phyloP scores from a whole-genome alignment of 352 stramenopile genomes.

The Phytophthora pseudosyringae region DNA sequence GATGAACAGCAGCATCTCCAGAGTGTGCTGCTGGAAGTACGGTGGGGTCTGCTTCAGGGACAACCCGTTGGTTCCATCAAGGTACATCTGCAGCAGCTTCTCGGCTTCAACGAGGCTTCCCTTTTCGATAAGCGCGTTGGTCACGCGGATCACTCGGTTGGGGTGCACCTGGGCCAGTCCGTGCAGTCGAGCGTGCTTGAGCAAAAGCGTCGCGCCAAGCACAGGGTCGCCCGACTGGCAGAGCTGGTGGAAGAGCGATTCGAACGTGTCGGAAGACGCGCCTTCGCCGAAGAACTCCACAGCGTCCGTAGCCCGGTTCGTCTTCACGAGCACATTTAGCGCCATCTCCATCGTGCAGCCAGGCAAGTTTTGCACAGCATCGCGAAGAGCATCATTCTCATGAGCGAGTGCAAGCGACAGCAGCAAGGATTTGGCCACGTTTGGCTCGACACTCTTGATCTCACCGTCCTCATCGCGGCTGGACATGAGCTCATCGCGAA shows the following conservation, averaged over 20 bases:
- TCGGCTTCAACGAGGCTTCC: slow-evolving; percentile 53
- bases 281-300: slow-evolving; percentile 58
- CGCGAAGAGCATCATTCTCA: slow-evolving; percentile 49
- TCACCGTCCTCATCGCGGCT: slow-evolving; percentile 16
- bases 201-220: slow-evolving; percentile 52
- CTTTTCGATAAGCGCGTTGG: slow-evolving; percentile 50
- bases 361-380: slow-evolving; percentile 51
- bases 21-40: slow-evolving; percentile 66
- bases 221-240: slow-evolving; percentile 45
- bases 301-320: slow-evolving; percentile 45
- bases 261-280: slow-evolving; percentile 42
- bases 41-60: slow-evolving; percentile 58
- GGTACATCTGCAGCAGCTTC: slow-evolving; percentile 61
- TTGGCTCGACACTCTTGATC: slow-evolving; percentile 33
- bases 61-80: slow-evolving; percentile 41
- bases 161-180: slow-evolving; percentile 40
- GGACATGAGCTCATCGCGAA: slow-evolving; percentile 54
- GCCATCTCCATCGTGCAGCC: slow-evolving; percentile 49
- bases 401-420: slow-evolving; percentile 67
- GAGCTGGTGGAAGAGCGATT: slow-evolving; percentile 45
- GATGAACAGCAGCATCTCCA: slow-evolving; percentile 78
- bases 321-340: slow-evolving; percentile 44
- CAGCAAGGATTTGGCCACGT: slow-evolving; percentile 68
- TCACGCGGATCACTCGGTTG: slow-evolving; percentile 53
- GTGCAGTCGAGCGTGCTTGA: slow-evolving; percentile 65